Base-by-base conservation (phyloP, 495 filamentous ascomycete genomes). In the Diplogelasinospora grovesii region DNA sequence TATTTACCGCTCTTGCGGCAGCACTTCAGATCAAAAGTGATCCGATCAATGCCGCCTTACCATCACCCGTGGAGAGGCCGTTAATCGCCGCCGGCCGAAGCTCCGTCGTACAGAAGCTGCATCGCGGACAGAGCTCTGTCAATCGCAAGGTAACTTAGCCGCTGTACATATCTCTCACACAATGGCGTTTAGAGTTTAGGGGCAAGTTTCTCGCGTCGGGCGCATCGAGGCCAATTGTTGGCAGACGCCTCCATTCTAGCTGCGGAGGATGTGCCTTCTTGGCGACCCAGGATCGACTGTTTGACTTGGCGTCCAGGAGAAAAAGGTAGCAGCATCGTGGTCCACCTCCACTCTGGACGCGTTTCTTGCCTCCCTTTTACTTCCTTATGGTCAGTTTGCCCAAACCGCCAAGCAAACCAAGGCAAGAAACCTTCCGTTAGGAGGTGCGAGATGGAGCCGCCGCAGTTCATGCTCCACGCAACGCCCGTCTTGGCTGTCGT, bases 301-400 rank as follows among this genome's bases (percentile, higher is more conserved):
- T 59, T 57, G 53, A 59, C 57, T 57, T 59, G 55, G 57, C 53
- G 35, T 41, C 39, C 48, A 45, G 33, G 45, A 47, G 41, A 53
- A 43, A 44, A 22, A 24, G 31, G n/a, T n/a, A n/a, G n/a, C n/a
- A n/a, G n/a, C n/a, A n/a, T n/a, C n/a, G n/a, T n/a, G n/a, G n/a
- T n/a, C 6, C 35, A n/a, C 47, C 39, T 48, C 43, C 48, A 51
- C 48, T 35, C 38, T 35, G 16, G 27, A 36, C n/a, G n/a, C 42
- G 48, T 49, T 45, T 49, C 41, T 41, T 21, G 18, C 20, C 39
- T 32, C 41, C 41, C 31, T 40, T 31, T 49, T 24, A 45, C 49
- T 41, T 43, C 41, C 40, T n/a, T n/a, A n/a, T n/a, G n/a, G n/a
- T n/a, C 47, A 50, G 28, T 22, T 26, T 24, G 18, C 29, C 39